Base-by-base conservation (phyloP, 1,284 basidiomycete species). In the Vanrija sp. region DNA sequence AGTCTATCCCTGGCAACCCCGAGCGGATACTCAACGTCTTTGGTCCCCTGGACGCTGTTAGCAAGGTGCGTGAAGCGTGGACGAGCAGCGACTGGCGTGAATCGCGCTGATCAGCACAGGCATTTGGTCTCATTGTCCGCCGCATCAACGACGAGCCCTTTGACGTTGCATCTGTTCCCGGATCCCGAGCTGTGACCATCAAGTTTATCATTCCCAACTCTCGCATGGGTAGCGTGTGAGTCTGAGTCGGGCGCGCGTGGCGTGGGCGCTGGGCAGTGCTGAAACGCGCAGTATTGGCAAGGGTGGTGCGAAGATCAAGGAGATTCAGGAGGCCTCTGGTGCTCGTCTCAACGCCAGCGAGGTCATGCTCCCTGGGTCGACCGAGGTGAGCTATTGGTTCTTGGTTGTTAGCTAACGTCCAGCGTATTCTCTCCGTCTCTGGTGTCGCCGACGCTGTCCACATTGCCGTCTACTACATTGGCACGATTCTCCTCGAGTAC, bases 151-250 rank as follows among this genome's bases (percentile, higher is more conserved):
- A 98, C 73, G 96, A 99, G 75, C 95, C 96, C 1, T 98, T 95
- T 73, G 95, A 98, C 70, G 87, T 91, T 51, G 89, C 96, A 10
- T 98, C 96, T 24, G 88, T 98, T 6, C 96, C 96, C 41, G 96
- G 96, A 52, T 96, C 92, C 67, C 85, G 95, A 54, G 94, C 96
- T 22, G 95, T 98, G 52, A 98, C 96, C 23, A 98, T 99, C 81
- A 96, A 98, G 77, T 97, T 96, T 75, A 98, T 98, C 85, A 95
- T 99, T 49, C 96, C 96, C 63, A 97, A 98, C 78, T 95, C 93
- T 16, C 87, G 95, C 56, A 99, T 99, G 96, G 96, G 96, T 36
- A 96, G 92, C 35, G 92, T 99, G 73, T 76, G 51, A 63, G 75
- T 71, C 20, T n/a, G n/a, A n/a, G n/a, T n/a, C n/a, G n/a, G n/a